Evolutionary conservation across 179 eudicot species (phyloP), one percentile per base, ranked within the genome.

Genomic region (Monotropa hypopitys): DNA sequence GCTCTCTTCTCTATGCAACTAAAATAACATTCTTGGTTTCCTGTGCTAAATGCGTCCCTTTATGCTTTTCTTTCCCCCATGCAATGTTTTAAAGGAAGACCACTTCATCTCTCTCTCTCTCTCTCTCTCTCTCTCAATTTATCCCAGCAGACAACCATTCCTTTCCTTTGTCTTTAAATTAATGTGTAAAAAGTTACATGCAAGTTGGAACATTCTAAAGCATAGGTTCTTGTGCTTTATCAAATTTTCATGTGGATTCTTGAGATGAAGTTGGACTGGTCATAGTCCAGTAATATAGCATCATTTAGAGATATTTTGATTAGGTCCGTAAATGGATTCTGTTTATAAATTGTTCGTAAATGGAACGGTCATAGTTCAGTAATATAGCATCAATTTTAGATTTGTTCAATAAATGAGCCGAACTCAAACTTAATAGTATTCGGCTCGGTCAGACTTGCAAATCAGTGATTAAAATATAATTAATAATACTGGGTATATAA

Each of bases 1-100:
- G 96, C 91, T 87, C 96, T 85, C 82, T 83, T 87, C 81, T 85
- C 95, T 73, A 88, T 88, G 93, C 90, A 80, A 50, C 74, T 40
- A 73, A 79, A 79, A 83, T 72, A 28, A 68, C 77, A 77, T 63
- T 80, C 93, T 83, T 90, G 87, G 89, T 88, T 88, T 86, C 85
- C 86, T 88, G 90, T 81, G 92, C 88, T 81, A 80, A 79, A 80
- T 87, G 80, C 80, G 84, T 83, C 83, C 85, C 88, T 88, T 87
- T 90, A 79, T 86, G 87, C 89, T 87, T 88, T 87, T 57, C 69
- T 76, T 85, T 84, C 74, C 80, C 68, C 74, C 67, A 72, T 74
- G 62, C 75, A 69, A 70, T 83, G 75, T 73, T 77, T 74, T n/a
- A 50, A 76, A 50, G 72, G 33, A 65, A 53, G 53, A 56, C 63